Evolutionary conservation across 1,139 yeast genomes (phyloP).

Genomic region (Pichia sp.): DNA sequence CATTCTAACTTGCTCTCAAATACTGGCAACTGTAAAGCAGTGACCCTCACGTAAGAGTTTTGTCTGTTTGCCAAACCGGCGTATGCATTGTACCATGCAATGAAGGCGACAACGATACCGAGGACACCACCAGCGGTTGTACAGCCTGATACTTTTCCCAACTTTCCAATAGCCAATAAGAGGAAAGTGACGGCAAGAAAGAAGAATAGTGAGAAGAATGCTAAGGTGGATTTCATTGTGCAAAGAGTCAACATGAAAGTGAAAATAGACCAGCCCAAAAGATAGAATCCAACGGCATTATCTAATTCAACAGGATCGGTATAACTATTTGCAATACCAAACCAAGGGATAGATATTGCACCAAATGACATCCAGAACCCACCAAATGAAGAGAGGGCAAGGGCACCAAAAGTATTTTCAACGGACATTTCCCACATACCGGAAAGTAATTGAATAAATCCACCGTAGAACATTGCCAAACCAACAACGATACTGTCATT

Average conservation of each 20-base stretch:
- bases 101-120: slow-evolving; percentile 71
- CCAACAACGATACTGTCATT: slow-evolving; percentile 57
- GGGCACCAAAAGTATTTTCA: slow-evolving; percentile 89
- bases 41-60: slow-evolving; percentile 58
- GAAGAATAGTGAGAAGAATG: slow-evolving; percentile 63
- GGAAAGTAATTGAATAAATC: slow-evolving; percentile 66
- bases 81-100: slow-evolving; percentile 86
- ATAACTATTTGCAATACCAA: slow-evolving; percentile 56
- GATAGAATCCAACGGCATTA: slow-evolving; percentile 65
- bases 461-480: slow-evolving; percentile 79
- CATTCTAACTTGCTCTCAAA: slow-evolving; percentile 10
- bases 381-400: slow-evolving; percentile 74
- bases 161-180: slow-evolving; percentile 55
- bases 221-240: slow-evolving; percentile 74
- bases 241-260: slow-evolving; percentile 60
- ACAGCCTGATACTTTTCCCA: slow-evolving; percentile 33
- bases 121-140: slow-evolving; percentile 72
- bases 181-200: slow-evolving; percentile 61
- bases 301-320: slow-evolving; percentile 33
- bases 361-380: slow-evolving; percentile 82
- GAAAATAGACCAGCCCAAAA: slow-evolving; percentile 76
- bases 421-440: slow-evolving; percentile 70
- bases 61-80: slow-evolving; percentile 79
- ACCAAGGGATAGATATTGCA: slow-evolving; percentile 64
- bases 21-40: slow-evolving; percentile 34